Evolutionary conservation across 345 rosid species (phyloP).

Genomic region (Brassica incana): DNA sequence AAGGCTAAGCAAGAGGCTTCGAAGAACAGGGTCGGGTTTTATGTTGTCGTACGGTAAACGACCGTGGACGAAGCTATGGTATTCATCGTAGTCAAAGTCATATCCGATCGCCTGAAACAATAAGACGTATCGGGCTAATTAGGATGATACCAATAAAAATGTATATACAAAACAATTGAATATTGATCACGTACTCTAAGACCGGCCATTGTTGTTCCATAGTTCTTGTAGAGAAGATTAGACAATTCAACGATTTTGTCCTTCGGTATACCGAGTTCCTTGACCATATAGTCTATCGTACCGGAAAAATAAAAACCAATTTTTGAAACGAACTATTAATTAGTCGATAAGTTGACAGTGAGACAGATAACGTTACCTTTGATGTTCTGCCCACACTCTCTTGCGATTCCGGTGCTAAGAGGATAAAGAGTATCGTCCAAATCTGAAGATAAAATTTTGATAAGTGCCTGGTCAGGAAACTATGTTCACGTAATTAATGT

Average conservation of each 20-base stretch:
- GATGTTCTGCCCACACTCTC: slow-evolving; percentile 58
- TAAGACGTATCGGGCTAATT: background rate
- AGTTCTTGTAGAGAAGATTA: slow-evolving; percentile 75
- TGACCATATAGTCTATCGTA: slow-evolving; percentile 76
- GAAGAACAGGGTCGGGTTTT: slow-evolving; percentile 78
- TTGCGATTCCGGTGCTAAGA: slow-evolving; percentile 61
- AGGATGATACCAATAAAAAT: background rate
- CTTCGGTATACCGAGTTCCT: slow-evolving; percentile 68
- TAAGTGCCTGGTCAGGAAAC: background rate
- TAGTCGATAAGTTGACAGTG: background rate
- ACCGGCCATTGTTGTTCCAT: slow-evolving; percentile 99
- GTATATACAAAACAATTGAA: background rate
- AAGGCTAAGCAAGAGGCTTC: slow-evolving; percentile 70
- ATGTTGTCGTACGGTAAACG: slow-evolving; percentile 87
- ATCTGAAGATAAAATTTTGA: slow-evolving; percentile 44
- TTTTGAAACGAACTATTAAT: background rate
- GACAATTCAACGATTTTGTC: slow-evolving; percentile 65
- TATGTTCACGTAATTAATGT: background rate
- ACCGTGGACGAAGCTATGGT: slow-evolving; percentile 93
- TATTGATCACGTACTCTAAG: slow-evolving; percentile 62
- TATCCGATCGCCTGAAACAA: slow-evolving; percentile 78
- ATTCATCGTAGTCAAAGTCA: slow-evolving; percentile 88
- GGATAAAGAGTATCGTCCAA: slow-evolving; percentile 95
- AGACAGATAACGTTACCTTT: slow-evolving; percentile 43
- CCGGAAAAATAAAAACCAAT: background rate